phyloP scores from a whole-genome alignment of 2,329 filamentous ascomycete species.

The Talaromyces piceae region DNA sequence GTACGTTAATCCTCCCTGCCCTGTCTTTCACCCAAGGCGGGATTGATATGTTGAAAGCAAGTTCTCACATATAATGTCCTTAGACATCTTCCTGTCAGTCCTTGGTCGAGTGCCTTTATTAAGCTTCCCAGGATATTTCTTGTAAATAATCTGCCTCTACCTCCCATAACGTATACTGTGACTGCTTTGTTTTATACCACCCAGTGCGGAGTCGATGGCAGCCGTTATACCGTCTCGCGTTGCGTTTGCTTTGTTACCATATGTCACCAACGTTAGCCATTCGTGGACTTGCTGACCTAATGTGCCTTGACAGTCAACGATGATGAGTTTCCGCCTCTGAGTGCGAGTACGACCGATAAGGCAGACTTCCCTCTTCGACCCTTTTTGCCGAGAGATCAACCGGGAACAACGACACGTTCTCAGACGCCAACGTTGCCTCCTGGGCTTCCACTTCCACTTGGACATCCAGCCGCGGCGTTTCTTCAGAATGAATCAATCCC shows the following conservation, averaged over 20 bases:
- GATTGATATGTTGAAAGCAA: slow-evolving; percentile 37
- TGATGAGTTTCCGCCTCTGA: slow-evolving; percentile 42
- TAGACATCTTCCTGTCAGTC: slow-evolving; percentile 27
- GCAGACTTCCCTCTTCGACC: slow-evolving; percentile 29
- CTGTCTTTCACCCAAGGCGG: slow-evolving; percentile 34
- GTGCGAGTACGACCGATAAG: slow-evolving; percentile 29
- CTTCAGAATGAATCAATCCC: slow-evolving; percentile 16
- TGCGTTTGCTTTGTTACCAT: slow-evolving; percentile 7
- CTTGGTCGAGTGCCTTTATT: slow-evolving; percentile 21
- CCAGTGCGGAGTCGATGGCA: slow-evolving; percentile 15
- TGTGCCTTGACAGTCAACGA: slow-evolving; percentile 32
- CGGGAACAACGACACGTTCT: slow-evolving; percentile 20
- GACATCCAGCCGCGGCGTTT: slow-evolving; percentile 28
- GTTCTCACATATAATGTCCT: slow-evolving; percentile 38
- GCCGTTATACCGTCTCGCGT: slow-evolving; percentile 10
- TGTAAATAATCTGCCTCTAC: slow-evolving; percentile 32
- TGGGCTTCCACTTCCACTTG: slow-evolving; percentile 35
- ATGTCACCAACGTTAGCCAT: slow-evolving; percentile 1
- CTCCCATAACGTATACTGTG: slow-evolving; percentile 23
- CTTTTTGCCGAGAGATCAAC: slow-evolving; percentile 26
- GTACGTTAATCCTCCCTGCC: slow-evolving; percentile 46
- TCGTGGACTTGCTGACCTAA: slow-evolving; percentile 19
- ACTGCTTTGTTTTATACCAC: slow-evolving; percentile 15
- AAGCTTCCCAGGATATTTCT: slow-evolving; percentile 17
- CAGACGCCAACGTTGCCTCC: slow-evolving; percentile 36